Evolutionary conservation across 139 green algal genomes (phyloP).

Genomic region (Coccomyxa sp.): DNA sequence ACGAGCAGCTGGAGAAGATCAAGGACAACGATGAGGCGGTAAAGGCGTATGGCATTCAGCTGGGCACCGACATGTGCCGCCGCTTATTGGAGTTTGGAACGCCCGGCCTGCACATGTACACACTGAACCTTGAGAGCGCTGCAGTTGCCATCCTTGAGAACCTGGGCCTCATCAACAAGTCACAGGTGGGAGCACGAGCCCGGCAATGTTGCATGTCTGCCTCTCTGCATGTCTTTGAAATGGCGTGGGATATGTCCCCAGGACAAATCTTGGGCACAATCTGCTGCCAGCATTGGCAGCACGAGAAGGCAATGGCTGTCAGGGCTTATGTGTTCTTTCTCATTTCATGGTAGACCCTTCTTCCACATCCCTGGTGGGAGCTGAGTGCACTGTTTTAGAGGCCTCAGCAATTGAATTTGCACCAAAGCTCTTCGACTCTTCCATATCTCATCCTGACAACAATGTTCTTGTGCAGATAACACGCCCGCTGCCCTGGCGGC

Average conservation of each 20-base stretch:
- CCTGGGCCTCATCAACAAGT: conserved; percentile 63
- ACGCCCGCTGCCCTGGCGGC: conserved; percentile 47
- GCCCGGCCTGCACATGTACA: conserved; percentile 95
- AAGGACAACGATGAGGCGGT: conserved; percentile 95
- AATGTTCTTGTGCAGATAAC: conserved; percentile 5
- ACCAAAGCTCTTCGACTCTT: too few species aligned
- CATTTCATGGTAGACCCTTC: too few species aligned
- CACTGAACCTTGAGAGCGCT: conserved; percentile 83
- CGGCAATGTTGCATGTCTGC: not conserved
- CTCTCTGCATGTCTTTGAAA: too few species aligned
- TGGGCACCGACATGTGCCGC: conserved; percentile 87
- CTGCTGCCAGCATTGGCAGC: too few species aligned
- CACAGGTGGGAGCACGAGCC: conserved; percentile 7
- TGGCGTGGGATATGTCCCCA: too few species aligned
- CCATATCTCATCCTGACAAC: not conserved
- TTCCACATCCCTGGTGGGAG: too few species aligned
- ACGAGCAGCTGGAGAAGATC: conserved; percentile 74
- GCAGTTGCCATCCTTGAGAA: conserved; percentile 77
- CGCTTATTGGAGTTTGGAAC: conserved; percentile 68
- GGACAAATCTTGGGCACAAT: too few species aligned
- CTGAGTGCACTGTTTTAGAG: too few species aligned
- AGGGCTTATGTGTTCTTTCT: too few species aligned
- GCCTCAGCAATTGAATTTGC: too few species aligned
- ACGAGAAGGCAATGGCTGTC: too few species aligned
- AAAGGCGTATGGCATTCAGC: conserved; percentile 83